Evolutionary conservation across 1,284 basidiomycete genomes (phyloP).

Genomic region (Ustilago sp.): DNA sequence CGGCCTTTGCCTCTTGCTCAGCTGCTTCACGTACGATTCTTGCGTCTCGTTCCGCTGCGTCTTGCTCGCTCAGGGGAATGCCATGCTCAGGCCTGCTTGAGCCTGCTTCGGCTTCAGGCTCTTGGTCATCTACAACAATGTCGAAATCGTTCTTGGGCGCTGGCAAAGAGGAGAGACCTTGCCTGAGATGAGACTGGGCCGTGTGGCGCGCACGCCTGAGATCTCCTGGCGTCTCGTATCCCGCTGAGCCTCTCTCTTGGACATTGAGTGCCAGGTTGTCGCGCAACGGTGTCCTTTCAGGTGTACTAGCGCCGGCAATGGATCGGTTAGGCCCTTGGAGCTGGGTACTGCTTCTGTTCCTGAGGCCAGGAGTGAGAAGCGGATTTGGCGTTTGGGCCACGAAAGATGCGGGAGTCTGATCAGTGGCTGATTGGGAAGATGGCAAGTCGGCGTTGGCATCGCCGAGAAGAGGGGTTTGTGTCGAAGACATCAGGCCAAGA

Average conservation of each 20-base stretch:
- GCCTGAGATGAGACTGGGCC: conserved; percentile 75
- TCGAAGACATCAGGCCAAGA: conserved; percentile 87
- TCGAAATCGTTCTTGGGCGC: conserved; percentile 98
- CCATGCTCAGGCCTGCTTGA: conserved; percentile 17
- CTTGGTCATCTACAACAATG: conserved; percentile 79
- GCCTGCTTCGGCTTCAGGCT: conserved; percentile 21
- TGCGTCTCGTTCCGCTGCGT: conserved; percentile 92
- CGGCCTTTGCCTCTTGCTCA: conserved; percentile 79
- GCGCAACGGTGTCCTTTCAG: conserved; percentile 89
- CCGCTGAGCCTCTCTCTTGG: conserved; percentile 33
- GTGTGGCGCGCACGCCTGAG: conserved; percentile 38
- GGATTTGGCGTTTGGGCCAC: conserved; percentile 93
- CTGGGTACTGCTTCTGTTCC: conserved; percentile 23
- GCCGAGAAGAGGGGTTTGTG: conserved; percentile 93
- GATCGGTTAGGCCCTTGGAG: conserved; percentile 1
- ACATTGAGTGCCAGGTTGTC: conserved; percentile 89
- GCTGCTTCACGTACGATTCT: conserved; percentile 75
- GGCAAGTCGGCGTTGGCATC: conserved; percentile 84
- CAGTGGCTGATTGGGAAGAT: conserved; percentile 4
- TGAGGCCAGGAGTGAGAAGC: conserved; percentile 77
- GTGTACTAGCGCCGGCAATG: conserved; percentile 71
- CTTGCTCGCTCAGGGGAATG: conserved; percentile 70
- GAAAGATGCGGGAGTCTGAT: conserved; percentile 11
- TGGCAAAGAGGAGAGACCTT: conserved; percentile 86
- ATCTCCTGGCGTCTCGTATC: conserved; percentile 54